phyloP scores from a whole-genome alignment of 352 stramenopile genomes.

The Thalassiosira hispida region DNA sequence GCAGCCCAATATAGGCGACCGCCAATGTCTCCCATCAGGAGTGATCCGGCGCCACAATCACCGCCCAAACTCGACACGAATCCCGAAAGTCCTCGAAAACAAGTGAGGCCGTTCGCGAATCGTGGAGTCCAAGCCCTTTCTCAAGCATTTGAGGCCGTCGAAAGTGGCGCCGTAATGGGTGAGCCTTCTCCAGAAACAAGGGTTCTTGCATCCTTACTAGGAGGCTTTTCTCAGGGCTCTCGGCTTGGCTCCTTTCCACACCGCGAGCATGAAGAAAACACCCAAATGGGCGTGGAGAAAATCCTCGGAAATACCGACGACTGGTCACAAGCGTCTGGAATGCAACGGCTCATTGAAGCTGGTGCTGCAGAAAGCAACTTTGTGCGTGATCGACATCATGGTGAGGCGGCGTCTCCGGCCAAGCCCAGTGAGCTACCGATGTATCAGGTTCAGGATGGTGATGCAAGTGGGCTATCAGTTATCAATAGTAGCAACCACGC shows the following conservation, averaged over 20 bases:
- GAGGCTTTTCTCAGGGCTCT: constrained; percentile 30
- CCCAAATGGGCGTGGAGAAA: constrained; percentile 66
- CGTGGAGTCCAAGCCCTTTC: not conserved
- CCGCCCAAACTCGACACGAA: not conserved
- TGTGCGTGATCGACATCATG: not conserved
- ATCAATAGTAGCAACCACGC: constrained; percentile 25
- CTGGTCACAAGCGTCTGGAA: constrained; percentile 65
- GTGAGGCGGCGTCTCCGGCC: not conserved
- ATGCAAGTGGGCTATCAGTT: constrained; percentile 42
- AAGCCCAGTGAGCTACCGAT: constrained; percentile 22
- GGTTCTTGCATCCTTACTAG: constrained; percentile 21
- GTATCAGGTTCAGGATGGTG: constrained; percentile 19
- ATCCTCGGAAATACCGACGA: constrained; percentile 72
- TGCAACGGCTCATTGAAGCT: constrained; percentile 63
- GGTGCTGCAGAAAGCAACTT: constrained; percentile 49
- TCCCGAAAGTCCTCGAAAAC: not conserved
- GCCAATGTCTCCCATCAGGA: constrained; percentile 33
- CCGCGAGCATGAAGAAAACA: constrained; percentile 29
- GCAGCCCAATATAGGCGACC: constrained; percentile 13
- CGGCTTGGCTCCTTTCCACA: constrained; percentile 2
- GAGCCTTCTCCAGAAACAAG: constrained; percentile 26
- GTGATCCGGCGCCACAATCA: not conserved
- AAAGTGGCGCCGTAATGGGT: constrained; percentile 13
- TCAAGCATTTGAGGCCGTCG: constrained; percentile 16
- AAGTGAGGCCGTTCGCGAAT: constrained; percentile 7